Base-by-base conservation (phyloP, 2,329 filamentous ascomycete genomes). In the Penicillium sp. region DNA sequence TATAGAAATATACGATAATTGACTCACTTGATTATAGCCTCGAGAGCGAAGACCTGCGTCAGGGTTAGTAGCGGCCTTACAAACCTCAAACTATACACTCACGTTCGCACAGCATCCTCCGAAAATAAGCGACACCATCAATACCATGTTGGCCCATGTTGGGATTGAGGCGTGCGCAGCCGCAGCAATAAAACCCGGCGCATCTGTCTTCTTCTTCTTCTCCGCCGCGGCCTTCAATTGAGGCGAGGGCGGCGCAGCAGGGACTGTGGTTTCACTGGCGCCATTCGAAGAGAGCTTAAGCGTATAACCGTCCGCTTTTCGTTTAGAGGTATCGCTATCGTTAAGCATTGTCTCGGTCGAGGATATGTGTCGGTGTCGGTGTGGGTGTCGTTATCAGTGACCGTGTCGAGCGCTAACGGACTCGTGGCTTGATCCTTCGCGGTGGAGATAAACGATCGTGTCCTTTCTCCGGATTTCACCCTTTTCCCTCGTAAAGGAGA, bases 41-140 rank as follows among this genome's bases (percentile, higher is more conserved):
- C 94, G 51, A 99, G 81, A 38, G 93, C 90, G 74, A 95, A 97
- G n/a, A 96, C 90, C 86, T 95, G 57, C 13, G 24, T 10, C 29
- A 39, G 36, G 24, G 31, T 60, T 70, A 64, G 60, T 65, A 62
- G 59, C 45, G 12, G 9, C 10, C 18, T 31, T 38, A 36, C 57
- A 51, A 53, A 43, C 43, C 34, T 51, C 16, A 39, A 39, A 44
- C 9, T 7, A 29, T 38, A 38, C 49, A 74, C 85, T 74, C 77
- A 92, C 92, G 80, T 96, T 96, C 33, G 90, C 90, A 75, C 92
- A 96, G 70, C 91, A 96, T 28, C 94, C 94, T 47, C 94, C 94
- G 72, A 99, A 96, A 54, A 99, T 97, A 60, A 97, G 81, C 47
- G 81, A 81, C 52, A 93, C 80, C 81, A 95, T 95, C 52, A 81